Base-by-base conservation (phyloP, 805 yeast genomes). In the Wickerhamiella azymoides region DNA sequence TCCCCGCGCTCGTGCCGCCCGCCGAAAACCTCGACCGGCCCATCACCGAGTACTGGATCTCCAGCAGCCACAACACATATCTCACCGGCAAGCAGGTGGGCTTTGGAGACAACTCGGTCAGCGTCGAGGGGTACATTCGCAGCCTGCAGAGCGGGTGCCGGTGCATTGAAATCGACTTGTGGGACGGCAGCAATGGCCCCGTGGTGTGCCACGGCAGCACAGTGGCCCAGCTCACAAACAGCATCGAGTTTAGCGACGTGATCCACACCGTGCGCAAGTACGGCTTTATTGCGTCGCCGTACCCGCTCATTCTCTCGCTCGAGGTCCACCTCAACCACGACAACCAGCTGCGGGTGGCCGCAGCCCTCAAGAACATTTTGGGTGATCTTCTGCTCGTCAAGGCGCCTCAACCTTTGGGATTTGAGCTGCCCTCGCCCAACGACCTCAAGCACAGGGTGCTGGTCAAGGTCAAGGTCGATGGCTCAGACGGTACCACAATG, bases 21-120 rank as follows among this genome's bases (percentile, higher is more conserved):
- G 25, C 27, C 4, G 42, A 61, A 32, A 77, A 77, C 50, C 67
- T 72, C 47, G 57, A 74, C 0, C 65, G 67, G 24, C 97, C 98
- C 0, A 57, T 92, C 32, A 84, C 77, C 57, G 89, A 88, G 54
- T 92, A 93, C 60, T 85, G 67, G 57, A 82, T 93, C 26, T 85
- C 95, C 0, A 84, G 96, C 0, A 86, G 96, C 0, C 99, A 92
- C 61, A 92, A 92, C 59, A 92, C 98, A 0, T 92, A 92, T 57
- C 66, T 92, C 2, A 62, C 78, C 24, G 98, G 98, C 0, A 70
- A 92, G 33, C 98, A 92, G 57, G 72, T 84, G 14, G 94, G 79
- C 2, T 94, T 92, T 17, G 78, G 74, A 2, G 80, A 96, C 0
- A 36, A 27, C 40, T 16, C 37, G n/a, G 32, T 30, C 26, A 84